These are phyloP conservation scores for Saccharum hybrid DNA, from an alignment of 202 grass and related monocot genomes.

Conservation along the genomic window DNA sequence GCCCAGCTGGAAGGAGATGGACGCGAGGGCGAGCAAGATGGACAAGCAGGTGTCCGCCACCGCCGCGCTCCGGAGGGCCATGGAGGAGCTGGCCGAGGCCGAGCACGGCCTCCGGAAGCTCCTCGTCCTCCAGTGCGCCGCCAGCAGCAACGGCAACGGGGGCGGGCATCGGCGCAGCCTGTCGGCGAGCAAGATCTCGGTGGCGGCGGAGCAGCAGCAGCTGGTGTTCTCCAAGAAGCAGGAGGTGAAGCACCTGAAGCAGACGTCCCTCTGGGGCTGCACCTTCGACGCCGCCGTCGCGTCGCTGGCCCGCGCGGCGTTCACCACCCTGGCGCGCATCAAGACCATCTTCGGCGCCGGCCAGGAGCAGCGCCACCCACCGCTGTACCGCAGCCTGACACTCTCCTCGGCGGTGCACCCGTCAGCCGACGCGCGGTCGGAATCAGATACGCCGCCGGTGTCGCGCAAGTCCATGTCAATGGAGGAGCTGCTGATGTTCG, in stretches of 20 bases:
- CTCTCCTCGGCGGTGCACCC: conserved; percentile 71
- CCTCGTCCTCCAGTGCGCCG: conserved; percentile 22
- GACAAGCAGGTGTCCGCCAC: conserved; percentile 58
- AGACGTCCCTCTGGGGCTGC: conserved; percentile 77
- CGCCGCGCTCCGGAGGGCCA: conserved; percentile 59
- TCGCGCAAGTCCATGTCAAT: conserved; percentile 58
- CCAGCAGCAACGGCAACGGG: background rate
- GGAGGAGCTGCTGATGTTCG: conserved; percentile 39
- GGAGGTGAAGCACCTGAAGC: conserved; percentile 84
- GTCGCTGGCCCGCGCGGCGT: conserved; percentile 53
- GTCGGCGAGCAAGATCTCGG: conserved; percentile 61
- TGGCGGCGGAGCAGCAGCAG: conserved; percentile 75
- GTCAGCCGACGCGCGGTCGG: conserved; percentile 42
- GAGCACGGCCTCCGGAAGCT: conserved; percentile 74
- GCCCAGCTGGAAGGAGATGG: conserved; percentile 73
- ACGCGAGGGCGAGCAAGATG: conserved; percentile 65
- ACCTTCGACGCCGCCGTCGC: conserved; percentile 68
- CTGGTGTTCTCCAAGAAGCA: conserved; percentile 77
- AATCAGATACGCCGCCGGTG: too few relatives aligned
- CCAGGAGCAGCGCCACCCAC: conserved; percentile 29
- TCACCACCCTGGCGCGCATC: conserved; percentile 73
- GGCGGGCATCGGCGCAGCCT: conserved; percentile 43
- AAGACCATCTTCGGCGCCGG: conserved; percentile 62
- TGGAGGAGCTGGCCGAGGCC: conserved; percentile 74
- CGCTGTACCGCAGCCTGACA: conserved; percentile 63